phyloP scores from a whole-genome alignment of 2,329 filamentous ascomycete genomes.

The Trichoderma aggressivum region DNA sequence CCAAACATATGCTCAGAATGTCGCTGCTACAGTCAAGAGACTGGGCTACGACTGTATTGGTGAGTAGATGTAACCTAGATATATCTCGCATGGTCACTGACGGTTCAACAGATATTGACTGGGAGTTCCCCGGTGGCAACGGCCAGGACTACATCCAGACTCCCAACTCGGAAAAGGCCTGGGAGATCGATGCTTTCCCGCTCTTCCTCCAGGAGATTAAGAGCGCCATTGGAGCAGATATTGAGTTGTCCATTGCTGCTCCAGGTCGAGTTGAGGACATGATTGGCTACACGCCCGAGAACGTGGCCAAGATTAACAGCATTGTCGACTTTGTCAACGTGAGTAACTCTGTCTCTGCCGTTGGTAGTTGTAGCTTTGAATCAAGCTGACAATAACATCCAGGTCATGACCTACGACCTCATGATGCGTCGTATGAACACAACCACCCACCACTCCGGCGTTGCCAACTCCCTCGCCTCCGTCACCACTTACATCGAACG shows the following conservation, averaged over 20 bases:
- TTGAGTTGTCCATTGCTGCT: slow-evolving; percentile 62
- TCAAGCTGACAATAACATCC: rapidly evolving
- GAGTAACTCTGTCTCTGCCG: neutral
- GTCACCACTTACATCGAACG: slow-evolving; percentile 58
- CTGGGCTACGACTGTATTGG: slow-evolving; percentile 60
- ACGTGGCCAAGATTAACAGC: slow-evolving; percentile 56
- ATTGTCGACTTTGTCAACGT: slow-evolving; percentile 63
- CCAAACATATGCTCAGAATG: slow-evolving; percentile 53
- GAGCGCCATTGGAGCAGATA: slow-evolving; percentile 53
- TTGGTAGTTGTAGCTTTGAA: rapidly evolving
- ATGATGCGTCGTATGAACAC: slow-evolving; percentile 68
- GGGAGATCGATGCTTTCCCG: slow-evolving; percentile 61
- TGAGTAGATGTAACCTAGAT: slow-evolving; percentile 28
- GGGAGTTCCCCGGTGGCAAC: slow-evolving; percentile 63
- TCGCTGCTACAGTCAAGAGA: slow-evolving; percentile 50
- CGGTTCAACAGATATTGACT: slow-evolving; percentile 55
- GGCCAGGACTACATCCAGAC: slow-evolving; percentile 64
- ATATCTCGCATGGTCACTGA: neutral
- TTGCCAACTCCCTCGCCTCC: slow-evolving; percentile 50
- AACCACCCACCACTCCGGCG: slow-evolving; percentile 62
- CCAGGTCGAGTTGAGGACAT: slow-evolving; percentile 62
- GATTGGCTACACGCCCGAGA: slow-evolving; percentile 60
- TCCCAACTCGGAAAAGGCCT: slow-evolving; percentile 55
- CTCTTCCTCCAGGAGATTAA: slow-evolving; percentile 58
- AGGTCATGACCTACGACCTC: slow-evolving; percentile 68